Evolutionary conservation across 2,329 filamentous ascomycete genomes (phyloP).

Genomic region (Colletotrichum brevisporum): DNA sequence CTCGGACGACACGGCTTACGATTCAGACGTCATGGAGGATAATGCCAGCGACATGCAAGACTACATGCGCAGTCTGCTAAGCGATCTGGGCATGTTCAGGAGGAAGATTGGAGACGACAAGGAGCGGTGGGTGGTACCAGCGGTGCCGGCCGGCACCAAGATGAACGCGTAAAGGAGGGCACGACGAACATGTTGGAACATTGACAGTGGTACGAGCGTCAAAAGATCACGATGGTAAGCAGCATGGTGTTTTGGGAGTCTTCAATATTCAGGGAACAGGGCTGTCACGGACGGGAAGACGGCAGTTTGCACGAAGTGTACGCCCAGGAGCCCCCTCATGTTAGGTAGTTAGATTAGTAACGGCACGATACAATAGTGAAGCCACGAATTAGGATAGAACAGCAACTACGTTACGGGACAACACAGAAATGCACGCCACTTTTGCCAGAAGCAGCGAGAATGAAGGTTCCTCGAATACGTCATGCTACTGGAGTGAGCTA

Average conservation of each 20-base stretch:
- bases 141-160: slow-evolving; percentile 62
- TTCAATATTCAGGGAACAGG: slow-evolving; percentile 25
- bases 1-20: slow-evolving; percentile 58
- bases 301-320: slow-evolving; percentile 12
- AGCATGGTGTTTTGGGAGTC: slow-evolving; percentile 42
- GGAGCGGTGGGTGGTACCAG: slow-evolving; percentile 75
- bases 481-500: slow-evolving; percentile 11
- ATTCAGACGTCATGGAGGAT: slow-evolving; percentile 63
- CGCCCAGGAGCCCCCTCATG: not conserved
- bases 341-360: slow-evolving; percentile 14
- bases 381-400: slow-evolving; percentile 14
- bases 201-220: slow-evolving; percentile 17
- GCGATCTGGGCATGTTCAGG: slow-evolving; percentile 84
- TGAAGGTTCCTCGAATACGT: slow-evolving; percentile 4
- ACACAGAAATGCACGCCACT: not conserved
- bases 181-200: not conserved
- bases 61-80: slow-evolving; percentile 87
- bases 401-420: not conserved
- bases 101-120: slow-evolving; percentile 90
- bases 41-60: slow-evolving; percentile 79
- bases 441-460: not conserved
- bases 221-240: slow-evolving; percentile 31
- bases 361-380: slow-evolving; percentile 2
- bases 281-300: slow-evolving; percentile 7
- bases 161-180: slow-evolving; percentile 54